phyloP scores from a whole-genome alignment of 2,329 filamentous ascomycete species.

The Curvularia verruculosa region DNA sequence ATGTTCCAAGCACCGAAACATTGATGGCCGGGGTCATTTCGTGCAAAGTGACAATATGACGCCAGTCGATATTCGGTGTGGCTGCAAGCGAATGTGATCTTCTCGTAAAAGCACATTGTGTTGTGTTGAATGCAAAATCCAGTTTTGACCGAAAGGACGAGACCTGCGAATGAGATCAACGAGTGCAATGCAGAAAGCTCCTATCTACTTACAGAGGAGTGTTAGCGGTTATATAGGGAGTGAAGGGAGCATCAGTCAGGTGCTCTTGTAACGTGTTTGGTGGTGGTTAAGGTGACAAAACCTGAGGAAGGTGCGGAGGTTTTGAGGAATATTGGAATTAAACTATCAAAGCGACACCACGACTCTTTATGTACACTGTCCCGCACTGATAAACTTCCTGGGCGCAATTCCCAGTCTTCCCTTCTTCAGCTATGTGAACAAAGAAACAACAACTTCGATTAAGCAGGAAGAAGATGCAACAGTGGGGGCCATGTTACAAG shows the following conservation, averaged over 20 bases:
- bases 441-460: background rate
- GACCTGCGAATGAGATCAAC: conserved; percentile 5
- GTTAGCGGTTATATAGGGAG: background rate
- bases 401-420: background rate
- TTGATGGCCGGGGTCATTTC: conserved; percentile 72
- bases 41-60: conserved; percentile 75
- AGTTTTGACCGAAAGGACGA: background rate
- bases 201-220: conserved; percentile 2
- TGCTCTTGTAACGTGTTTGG: background rate
- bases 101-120: conserved; percentile 73
- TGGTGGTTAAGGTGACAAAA: background rate
- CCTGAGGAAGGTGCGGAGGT: conserved; percentile 4
- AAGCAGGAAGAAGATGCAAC: background rate
- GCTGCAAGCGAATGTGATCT: conserved; percentile 69
- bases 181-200: background rate
- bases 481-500: background rate
- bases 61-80: conserved; percentile 66
- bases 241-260: background rate
- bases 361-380: conserved; percentile 19
- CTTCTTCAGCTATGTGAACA: background rate
- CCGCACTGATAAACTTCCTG: background rate
- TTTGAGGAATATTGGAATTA: conserved; percentile 14
- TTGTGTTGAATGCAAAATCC: background rate
- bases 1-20: conserved; percentile 72
- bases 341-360: conserved; percentile 2